A percentile compares a stretch with the other conserved stretches of the same genome.
Evolutionary conservation across 2,329 filamentous ascomycete genomes (phyloP).

Genomic region (Fusarium tuaranense): DNA sequence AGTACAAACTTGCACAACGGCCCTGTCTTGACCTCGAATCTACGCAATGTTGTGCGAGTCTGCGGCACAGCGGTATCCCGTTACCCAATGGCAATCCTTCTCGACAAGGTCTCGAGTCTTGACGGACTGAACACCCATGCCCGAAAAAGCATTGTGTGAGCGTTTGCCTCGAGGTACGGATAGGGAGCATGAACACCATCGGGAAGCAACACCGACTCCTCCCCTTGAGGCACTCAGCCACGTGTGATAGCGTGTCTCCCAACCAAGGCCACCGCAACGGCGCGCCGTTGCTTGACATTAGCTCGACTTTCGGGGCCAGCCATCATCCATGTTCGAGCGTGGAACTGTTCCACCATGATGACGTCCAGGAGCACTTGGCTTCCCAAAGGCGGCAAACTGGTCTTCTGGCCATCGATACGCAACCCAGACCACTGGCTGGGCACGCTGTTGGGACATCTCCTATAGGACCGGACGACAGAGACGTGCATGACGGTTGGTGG

Average conservation of each 20-base stretch:
- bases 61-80: conserved; percentile 10
- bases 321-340: conserved; percentile 19
- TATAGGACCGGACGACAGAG: conserved; percentile 11
- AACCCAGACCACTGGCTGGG: conserved; percentile 17
- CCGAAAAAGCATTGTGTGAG: conserved; percentile 13
- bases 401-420: neutral
- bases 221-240: conserved; percentile 14
- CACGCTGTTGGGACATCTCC: conserved; percentile 18
- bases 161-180: neutral
- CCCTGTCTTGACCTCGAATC: conserved; percentile 5
- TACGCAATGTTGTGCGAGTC: conserved; percentile 24
- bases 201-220: neutral
- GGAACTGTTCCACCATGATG: conserved; percentile 27
- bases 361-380: conserved; percentile 12
- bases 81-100: conserved; percentile 11
- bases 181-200: conserved; percentile 21
- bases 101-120: conserved; percentile 14
- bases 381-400: conserved; percentile 19
- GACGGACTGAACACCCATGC: conserved; percentile 13
- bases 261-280: conserved; percentile 29
- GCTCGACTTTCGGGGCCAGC: conserved; percentile 11
- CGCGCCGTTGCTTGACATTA: conserved; percentile 24
- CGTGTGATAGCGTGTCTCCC: conserved; percentile 26
- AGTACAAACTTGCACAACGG: conserved; percentile 13
- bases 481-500: conserved; percentile 24